Base-by-base conservation (phyloP, 495 filamentous ascomycete genomes). In the Aspergillus wentii region DNA sequence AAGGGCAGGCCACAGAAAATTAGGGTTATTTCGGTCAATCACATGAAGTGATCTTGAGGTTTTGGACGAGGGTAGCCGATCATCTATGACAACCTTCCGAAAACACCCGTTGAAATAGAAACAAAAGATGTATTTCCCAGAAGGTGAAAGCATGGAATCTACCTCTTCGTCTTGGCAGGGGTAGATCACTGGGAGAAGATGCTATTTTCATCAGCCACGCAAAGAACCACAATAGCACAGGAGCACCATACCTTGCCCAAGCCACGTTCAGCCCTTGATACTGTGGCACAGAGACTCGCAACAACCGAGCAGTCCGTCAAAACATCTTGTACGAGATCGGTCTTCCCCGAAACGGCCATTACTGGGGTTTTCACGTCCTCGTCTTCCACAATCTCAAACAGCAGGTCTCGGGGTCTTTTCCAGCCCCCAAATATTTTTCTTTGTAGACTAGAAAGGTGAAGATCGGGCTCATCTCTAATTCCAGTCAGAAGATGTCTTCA, bases 251-350 rank as follows among this genome's bases (percentile, higher is more conserved):
- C 82, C 64, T 76, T 69, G 26, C 65, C 58, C 49, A 80, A 60
- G 4, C 81, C 81, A 17, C 72, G 75, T 47, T 78, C 77, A 18
- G 69, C 63, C 48, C 82, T 73, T n/a, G 82, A 73, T 27, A 81
- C 80, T 7, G 72, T 80, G 33, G 91, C 88, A 53, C 89, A 96
- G 8, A 99, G 75, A 61, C 91, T 95, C 4, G 94, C 92, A 27
- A 99, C 89, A 5, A 99, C 89, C 4, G 92, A 97, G 50, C 92
- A 99, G 51, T 99, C 92, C 2, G 89, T 89, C 14, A 91, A 82
- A 27, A 94, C 73, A 56, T 97, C 92, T 62, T 99, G 92, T 4
- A 94, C 87, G 9, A 99, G 71, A 56, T 97, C 94, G 34, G 80
- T 74, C 25, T 71, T 69, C 1, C 62, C 49, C 3, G 53, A 52